phyloP scores from a whole-genome alignment of 2,329 filamentous ascomycete species.

The Fusarium irregulare region DNA sequence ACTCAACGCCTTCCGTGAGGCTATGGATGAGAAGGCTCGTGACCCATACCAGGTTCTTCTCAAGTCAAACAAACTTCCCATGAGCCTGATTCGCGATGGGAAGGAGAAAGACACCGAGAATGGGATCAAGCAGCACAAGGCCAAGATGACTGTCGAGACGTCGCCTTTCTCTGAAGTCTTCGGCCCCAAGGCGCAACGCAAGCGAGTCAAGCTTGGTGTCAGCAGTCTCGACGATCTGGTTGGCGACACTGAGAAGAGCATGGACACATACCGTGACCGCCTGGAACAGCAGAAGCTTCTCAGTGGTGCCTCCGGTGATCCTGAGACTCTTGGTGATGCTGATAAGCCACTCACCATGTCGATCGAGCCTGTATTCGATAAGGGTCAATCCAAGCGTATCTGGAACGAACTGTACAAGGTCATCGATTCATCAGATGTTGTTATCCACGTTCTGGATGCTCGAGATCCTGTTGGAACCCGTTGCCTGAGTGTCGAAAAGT shows the following conservation, averaged over 20 bases:
- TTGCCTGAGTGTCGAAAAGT: constrained; percentile 84
- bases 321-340: constrained; percentile 60
- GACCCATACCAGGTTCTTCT: constrained; percentile 96
- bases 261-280: constrained; percentile 83
- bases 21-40: constrained; percentile 88
- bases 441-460: constrained; percentile 94
- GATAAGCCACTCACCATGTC: constrained; percentile 65
- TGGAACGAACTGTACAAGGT: constrained; percentile 98
- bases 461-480: constrained; percentile 90
- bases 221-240: constrained; percentile 85
- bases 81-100: constrained; percentile 89
- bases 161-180: constrained; percentile 90
- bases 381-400: constrained; percentile 94
- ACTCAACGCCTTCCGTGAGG: constrained; percentile 85
- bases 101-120: constrained; percentile 69
- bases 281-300: constrained; percentile 82
- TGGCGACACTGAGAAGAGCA: constrained; percentile 80
- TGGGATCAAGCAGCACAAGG: constrained; percentile 89
- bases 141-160: constrained; percentile 92
- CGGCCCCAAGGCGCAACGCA: constrained; percentile 91
- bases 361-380: constrained; percentile 89
- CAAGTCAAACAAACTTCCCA: constrained; percentile 96
- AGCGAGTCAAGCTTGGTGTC: constrained; percentile 89
- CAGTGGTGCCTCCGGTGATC: constrained; percentile 73
- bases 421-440: constrained; percentile 94